Evolutionary conservation across 2,329 filamentous ascomycete species (phyloP), one percentile per base, ranked within the genome.

Genomic region (Alternaria novae-zelandiae): DNA sequence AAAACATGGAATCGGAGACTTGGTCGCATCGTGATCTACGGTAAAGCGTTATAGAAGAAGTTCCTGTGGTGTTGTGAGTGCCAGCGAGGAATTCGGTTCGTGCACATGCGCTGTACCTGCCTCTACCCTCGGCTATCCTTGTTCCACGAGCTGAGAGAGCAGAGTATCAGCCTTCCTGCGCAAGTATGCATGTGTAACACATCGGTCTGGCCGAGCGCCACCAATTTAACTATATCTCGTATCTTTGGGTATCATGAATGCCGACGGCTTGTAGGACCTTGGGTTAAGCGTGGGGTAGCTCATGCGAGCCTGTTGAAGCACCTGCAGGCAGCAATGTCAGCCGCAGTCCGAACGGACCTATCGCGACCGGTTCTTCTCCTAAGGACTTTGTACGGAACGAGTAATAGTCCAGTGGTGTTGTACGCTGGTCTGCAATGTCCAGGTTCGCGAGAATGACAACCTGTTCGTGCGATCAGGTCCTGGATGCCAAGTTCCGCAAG

Each of bases 81-180:
- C 15, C 49, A 7, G 46, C 21, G 47, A 20, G 54, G 20, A 30
- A 41, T 41, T 26, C 28, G 47, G 55, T 57, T 49, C 17, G 20
- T 20, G 15, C 21, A 30, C 36, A 28, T 20, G 28, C 28, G 53
- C 47, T 12, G 54, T 46, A 46, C 26, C 25, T 53, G 54, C 51
- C 13, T 44, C 45, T 61, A 41, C 44, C 12, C 43, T 50, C 13
- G 51, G 44, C 61, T 59, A 60, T 45, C 61, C 61, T 57, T 63
- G 57, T 28, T 41, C 28, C 32, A 53, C 30, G 32, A 63, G 61
- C 61, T 63, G 61, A 60, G 51, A 54, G 36, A 21, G 43, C 21
- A 30, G 43, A 44, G 51, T 26, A 26, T 49, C 57, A 60, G 61
- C 56, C 61, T 63, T 55, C 21, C 30, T 50, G 49, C 26, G 54